These are phyloP conservation scores for Pichia sp. DNA, from an alignment of 1,139 yeast species.

Conservation along the genomic window DNA sequence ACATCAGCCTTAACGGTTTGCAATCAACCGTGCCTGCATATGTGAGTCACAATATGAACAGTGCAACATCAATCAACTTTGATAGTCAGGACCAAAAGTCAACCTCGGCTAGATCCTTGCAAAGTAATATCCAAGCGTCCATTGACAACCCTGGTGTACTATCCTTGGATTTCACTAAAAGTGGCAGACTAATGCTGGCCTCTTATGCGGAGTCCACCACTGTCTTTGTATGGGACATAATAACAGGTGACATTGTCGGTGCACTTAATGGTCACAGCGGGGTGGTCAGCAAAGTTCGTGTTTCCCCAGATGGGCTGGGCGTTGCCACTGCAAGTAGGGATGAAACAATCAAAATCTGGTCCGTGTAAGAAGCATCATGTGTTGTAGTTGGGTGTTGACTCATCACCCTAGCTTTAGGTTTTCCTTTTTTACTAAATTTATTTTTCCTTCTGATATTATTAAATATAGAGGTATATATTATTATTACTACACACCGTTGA, in stretches of 20 bases:
- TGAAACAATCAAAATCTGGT: slow-evolving; percentile 62
- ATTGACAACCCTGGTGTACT: slow-evolving; percentile 61
- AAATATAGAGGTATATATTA: not conserved
- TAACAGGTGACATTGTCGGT: slow-evolving; percentile 64
- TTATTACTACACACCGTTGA: not conserved
- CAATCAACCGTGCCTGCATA: slow-evolving; percentile 13
- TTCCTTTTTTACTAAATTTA: not conserved
- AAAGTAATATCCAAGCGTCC: slow-evolving; percentile 31
- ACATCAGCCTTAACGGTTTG: slow-evolving; percentile 10
- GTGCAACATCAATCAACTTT: slow-evolving; percentile 2
- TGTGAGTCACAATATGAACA: not conserved
- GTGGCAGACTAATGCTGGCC: slow-evolving; percentile 71
- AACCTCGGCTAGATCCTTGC: slow-evolving; percentile 18
- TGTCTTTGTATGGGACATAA: slow-evolving; percentile 74
- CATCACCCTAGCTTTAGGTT: not conserved
- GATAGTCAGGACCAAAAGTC: slow-evolving; percentile 6
- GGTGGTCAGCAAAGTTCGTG: slow-evolving; percentile 58
- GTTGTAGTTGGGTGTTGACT: not conserved
- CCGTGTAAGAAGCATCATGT: slow-evolving; percentile 16
- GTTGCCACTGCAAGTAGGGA: slow-evolving; percentile 74
- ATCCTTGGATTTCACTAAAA: slow-evolving; percentile 66
- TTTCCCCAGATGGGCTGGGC: slow-evolving; percentile 72
- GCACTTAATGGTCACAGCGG: slow-evolving; percentile 50
- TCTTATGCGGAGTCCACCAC: slow-evolving; percentile 69
- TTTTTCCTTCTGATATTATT: not conserved